Evolutionary conservation across 768 basidiomycete genomes (phyloP).

Genomic region (Scleroderma bovista): DNA sequence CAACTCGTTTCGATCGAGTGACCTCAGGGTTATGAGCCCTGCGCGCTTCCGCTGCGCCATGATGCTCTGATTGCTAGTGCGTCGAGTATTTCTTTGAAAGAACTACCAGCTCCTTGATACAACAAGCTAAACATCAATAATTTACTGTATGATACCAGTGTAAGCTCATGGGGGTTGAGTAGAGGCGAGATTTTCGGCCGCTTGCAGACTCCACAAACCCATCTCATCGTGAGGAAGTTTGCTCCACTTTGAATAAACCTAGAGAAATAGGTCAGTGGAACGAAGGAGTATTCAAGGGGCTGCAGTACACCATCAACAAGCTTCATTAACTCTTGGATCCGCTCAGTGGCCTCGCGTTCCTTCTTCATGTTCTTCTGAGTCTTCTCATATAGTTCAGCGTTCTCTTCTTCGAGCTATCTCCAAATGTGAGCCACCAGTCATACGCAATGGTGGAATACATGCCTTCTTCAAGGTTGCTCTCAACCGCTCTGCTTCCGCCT

Average conservation of each 20-base stretch:
- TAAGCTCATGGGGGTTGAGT: slow-evolving; percentile 17
- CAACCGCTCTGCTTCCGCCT: slow-evolving; percentile 36
- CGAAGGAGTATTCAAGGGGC: not conserved
- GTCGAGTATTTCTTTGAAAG: too few relatives aligned
- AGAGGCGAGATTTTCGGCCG: slow-evolving; percentile 33
- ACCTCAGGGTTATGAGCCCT: slow-evolving; percentile 47
- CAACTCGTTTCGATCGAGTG: slow-evolving; percentile 45
- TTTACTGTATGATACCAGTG: too few relatives aligned
- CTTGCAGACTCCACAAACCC: slow-evolving; percentile 39
- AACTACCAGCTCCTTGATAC: too few relatives aligned
- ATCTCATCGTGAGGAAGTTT: slow-evolving; percentile 60
- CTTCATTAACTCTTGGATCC: slow-evolving; percentile 43
- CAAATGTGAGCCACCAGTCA: not conserved
- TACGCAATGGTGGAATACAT: slow-evolving; percentile 3
- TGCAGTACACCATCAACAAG: slow-evolving; percentile 48
- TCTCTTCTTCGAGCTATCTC: slow-evolving; percentile 54
- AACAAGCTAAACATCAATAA: too few relatives aligned
- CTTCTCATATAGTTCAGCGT: slow-evolving; percentile 40
- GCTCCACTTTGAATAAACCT: slow-evolving; percentile 50
- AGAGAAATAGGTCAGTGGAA: slow-evolving; percentile 6
- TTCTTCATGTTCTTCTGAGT: slow-evolving; percentile 44
- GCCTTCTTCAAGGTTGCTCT: slow-evolving; percentile 34
- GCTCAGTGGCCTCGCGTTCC: slow-evolving; percentile 42
- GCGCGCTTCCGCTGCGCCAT: slow-evolving; percentile 47
- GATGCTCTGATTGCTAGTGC: slow-evolving; percentile 35